phyloP scores from a whole-genome alignment of 2,329 filamentous ascomycete genomes.

The Didymella pinodella region DNA sequence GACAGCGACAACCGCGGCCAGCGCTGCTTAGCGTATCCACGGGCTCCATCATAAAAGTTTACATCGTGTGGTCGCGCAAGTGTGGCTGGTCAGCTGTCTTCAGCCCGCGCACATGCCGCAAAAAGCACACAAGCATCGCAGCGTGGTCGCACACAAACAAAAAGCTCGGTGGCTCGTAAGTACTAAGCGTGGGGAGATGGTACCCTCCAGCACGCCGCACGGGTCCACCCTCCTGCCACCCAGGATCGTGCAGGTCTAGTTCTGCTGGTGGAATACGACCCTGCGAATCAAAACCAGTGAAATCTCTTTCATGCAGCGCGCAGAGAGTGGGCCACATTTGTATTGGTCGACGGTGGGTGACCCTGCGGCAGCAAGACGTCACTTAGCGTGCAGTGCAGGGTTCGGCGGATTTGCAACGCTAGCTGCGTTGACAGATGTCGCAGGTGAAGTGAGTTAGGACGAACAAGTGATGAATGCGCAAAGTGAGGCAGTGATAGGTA shows the following conservation, averaged over 20 bases:
- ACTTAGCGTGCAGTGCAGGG: slow-evolving; percentile 8
- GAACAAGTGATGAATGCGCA: not conserved
- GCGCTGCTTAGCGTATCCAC: slow-evolving; percentile 16
- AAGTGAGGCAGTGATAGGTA: not conserved
- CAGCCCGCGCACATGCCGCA: slow-evolving; percentile 14
- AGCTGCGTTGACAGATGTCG: slow-evolving; percentile 10
- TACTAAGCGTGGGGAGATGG: slow-evolving; percentile 9
- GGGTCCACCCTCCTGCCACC: slow-evolving; percentile 4
- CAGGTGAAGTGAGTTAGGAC: not conserved
- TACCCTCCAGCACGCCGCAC: slow-evolving; percentile 8
- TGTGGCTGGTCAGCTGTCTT: slow-evolving; percentile 7
- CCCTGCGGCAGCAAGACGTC: slow-evolving; percentile 14
- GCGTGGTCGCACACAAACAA: slow-evolving; percentile 10
- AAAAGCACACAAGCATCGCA: slow-evolving; percentile 18
- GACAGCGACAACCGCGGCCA: slow-evolving; percentile 22
- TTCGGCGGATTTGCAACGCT: slow-evolving; percentile 11
- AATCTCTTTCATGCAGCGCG: slow-evolving; percentile 19
- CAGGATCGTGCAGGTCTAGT: slow-evolving; percentile 10
- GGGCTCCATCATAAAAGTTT: slow-evolving; percentile 1
- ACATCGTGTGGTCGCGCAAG: slow-evolving; percentile 2
- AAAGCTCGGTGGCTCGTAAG: not conserved
- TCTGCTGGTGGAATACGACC: slow-evolving; percentile 4
- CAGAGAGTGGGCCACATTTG: slow-evolving; percentile 7
- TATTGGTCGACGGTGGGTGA: slow-evolving; percentile 10
- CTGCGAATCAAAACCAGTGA: slow-evolving; percentile 13